phyloP scores from a whole-genome alignment of 2,329 filamentous ascomycete species.

The Trichocomaceae sp. region DNA sequence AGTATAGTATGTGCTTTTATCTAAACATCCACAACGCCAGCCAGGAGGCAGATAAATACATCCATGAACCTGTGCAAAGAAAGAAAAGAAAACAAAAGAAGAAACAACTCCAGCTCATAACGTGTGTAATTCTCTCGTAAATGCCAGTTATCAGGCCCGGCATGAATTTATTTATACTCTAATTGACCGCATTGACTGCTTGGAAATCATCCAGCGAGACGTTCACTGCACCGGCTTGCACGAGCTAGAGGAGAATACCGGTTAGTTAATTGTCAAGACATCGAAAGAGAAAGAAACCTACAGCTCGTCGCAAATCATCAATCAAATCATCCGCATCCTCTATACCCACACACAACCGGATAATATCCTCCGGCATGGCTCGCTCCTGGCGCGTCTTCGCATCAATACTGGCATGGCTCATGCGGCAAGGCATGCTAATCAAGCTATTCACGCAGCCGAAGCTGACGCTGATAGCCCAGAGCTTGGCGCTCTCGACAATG shows the following conservation, averaged over 20 bases:
- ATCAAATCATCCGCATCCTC: conserved; percentile 88
- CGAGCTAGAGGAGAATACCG: conserved; percentile 52
- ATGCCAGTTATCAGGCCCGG: background rate
- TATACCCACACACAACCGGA: conserved; percentile 90
- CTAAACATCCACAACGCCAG: background rate
- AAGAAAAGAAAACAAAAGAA: too few species aligned
- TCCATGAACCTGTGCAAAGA: background rate
- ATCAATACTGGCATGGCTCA: conserved; percentile 98
- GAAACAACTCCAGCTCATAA: conserved; percentile 2
- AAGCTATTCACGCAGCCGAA: conserved; percentile 98
- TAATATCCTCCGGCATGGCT: conserved; percentile 94
- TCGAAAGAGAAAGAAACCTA: conserved; percentile 47
- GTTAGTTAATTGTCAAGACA: background rate
- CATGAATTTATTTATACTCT: background rate
- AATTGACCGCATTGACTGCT: conserved; percentile 39
- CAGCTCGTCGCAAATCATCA: conserved; percentile 83
- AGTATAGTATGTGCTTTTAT: background rate
- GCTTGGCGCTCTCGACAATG: conserved; percentile 84
- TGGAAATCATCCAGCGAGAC: conserved; percentile 78
- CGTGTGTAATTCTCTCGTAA: background rate
- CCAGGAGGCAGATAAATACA: background rate
- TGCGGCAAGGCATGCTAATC: conserved; percentile 98
- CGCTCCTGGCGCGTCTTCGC: conserved; percentile 84
- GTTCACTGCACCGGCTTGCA: conserved; percentile 87
- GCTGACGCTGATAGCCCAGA: conserved; percentile 94